Evolutionary conservation across 1,284 basidiomycete genomes (phyloP).

Genomic region (Crepidotus sp.): DNA sequence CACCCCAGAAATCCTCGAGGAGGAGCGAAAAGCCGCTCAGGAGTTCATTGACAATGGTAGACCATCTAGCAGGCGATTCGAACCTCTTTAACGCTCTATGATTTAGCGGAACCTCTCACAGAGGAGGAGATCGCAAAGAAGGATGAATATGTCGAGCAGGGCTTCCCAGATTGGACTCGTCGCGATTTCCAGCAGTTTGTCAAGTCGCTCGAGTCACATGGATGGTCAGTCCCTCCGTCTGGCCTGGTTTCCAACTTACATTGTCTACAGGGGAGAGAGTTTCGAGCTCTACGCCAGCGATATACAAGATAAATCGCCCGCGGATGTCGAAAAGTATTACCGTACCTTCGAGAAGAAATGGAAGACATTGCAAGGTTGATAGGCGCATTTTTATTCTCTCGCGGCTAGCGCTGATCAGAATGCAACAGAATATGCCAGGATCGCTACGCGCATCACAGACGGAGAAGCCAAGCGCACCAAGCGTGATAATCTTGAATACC

Average conservation of each 20-base stretch:
- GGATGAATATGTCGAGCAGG: conserved; percentile 68
- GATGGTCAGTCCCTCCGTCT: conserved; percentile 48
- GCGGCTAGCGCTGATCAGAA: not conserved
- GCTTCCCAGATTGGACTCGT: conserved; percentile 87
- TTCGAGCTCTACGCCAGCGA: conserved; percentile 76
- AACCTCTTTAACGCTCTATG: not conserved
- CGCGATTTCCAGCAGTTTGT: conserved; percentile 93
- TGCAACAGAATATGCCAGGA: conserved; percentile 65
- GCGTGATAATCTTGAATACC: conserved; percentile 73
- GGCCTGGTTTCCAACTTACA: conserved; percentile 7
- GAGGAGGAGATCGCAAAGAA: conserved; percentile 80
- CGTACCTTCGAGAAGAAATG: conserved; percentile 87
- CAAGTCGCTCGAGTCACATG: conserved; percentile 74
- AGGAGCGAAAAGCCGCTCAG: conserved; percentile 75
- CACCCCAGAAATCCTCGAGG: conserved; percentile 78
- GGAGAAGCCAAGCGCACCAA: conserved; percentile 84
- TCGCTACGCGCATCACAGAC: conserved; percentile 72
- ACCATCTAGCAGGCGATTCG: conserved; percentile 7
- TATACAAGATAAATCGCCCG: conserved; percentile 79
- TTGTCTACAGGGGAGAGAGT: conserved; percentile 50
- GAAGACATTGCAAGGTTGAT: conserved; percentile 72
- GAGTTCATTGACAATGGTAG: conserved; percentile 79
- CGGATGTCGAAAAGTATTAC: conserved; percentile 78
- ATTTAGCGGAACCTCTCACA: conserved; percentile 73
- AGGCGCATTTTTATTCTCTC: not conserved